Conservation (phyloP, 495 filamentous ascomycete genomes). For the Massariosphaeria phaeospora region DNA sequence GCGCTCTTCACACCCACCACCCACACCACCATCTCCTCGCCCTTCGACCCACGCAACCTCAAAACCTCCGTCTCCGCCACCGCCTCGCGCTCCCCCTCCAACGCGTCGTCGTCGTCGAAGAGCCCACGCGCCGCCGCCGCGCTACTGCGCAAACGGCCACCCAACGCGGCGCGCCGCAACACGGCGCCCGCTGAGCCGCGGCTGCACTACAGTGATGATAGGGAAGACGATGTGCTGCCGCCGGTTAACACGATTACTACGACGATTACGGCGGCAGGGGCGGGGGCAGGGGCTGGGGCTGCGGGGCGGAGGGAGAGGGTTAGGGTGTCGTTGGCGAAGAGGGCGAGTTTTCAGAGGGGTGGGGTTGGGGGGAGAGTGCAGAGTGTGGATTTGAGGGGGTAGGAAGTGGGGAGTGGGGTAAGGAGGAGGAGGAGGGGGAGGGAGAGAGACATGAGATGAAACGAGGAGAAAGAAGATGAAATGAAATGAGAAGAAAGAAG, state of each 20-base stretch:
- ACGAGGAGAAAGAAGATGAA: not conserved
- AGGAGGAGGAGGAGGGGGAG: not conserved
- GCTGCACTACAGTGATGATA: not conserved
- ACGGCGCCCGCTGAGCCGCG: not conserved
- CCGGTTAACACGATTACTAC: not conserved
- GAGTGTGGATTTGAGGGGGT: not conserved
- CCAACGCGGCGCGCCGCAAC: not conserved
- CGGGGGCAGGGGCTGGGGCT: not conserved
- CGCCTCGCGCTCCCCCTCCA: not conserved
- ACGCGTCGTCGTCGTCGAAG: not conserved
- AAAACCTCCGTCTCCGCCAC: not conserved
- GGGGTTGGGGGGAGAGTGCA: not conserved
- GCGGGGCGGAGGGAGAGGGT: not conserved
- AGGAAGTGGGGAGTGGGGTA: not conserved
- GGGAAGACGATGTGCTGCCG: not conserved
- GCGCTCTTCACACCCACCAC: not conserved
- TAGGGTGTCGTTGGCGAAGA: not conserved
- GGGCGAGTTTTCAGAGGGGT: not conserved
- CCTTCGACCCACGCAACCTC: not conserved
- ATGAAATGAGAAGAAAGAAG: not conserved
- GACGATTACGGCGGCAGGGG: not conserved
- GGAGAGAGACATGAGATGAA: not conserved
- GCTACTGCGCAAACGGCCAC: not conserved
- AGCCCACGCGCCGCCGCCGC: not conserved
- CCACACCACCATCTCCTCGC: not conserved